Evolutionary conservation across 2,329 filamentous ascomycete species (phyloP).

Genomic region (Podosphaera xanthii): DNA sequence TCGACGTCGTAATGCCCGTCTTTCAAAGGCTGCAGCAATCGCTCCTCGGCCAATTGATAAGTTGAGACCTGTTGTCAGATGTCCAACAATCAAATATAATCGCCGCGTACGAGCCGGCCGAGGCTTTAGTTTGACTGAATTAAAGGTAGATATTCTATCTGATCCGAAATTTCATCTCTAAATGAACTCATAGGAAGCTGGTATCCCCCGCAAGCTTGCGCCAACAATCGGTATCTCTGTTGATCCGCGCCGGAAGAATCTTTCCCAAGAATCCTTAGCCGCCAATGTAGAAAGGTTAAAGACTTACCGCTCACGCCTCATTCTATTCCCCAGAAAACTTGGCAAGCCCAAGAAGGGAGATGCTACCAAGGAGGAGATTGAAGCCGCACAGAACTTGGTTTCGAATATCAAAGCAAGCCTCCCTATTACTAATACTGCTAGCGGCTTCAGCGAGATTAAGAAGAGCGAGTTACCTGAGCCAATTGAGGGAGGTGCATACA

Average conservation of each 20-base stretch:
- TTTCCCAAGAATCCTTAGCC: slow-evolving; percentile 83
- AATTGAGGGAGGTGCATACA: slow-evolving; percentile 66
- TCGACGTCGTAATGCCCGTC: slow-evolving; percentile 72
- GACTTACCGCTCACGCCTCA: slow-evolving; percentile 88
- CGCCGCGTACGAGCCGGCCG: slow-evolving; percentile 86
- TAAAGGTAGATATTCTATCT: slow-evolving; percentile 52
- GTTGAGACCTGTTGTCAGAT: slow-evolving; percentile 87
- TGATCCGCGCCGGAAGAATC: slow-evolving; percentile 90
- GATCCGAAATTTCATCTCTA: neutral
- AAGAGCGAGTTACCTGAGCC: slow-evolving; percentile 59
- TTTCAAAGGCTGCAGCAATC: slow-evolving; percentile 82
- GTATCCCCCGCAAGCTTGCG: slow-evolving; percentile 82
- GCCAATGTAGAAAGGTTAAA: slow-evolving; percentile 94
- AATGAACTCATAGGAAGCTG: slow-evolving; percentile 52
- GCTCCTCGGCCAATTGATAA: slow-evolving; percentile 95
- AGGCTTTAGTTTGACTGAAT: slow-evolving; percentile 91
- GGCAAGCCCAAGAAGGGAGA: slow-evolving; percentile 89
- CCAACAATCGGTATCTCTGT: slow-evolving; percentile 93
- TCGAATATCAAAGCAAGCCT: slow-evolving; percentile 34
- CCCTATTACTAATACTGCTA: slow-evolving; percentile 47
- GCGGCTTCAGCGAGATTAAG: slow-evolving; percentile 50
- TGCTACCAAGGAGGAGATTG: slow-evolving; percentile 59
- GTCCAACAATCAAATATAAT: slow-evolving; percentile 98
- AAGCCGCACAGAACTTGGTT: slow-evolving; percentile 36
- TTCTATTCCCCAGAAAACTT: slow-evolving; percentile 90